These are phyloP conservation scores for Raphanus hybrid DNA, from an alignment of 441 rosid species.

Conservation along the genomic window DNA sequence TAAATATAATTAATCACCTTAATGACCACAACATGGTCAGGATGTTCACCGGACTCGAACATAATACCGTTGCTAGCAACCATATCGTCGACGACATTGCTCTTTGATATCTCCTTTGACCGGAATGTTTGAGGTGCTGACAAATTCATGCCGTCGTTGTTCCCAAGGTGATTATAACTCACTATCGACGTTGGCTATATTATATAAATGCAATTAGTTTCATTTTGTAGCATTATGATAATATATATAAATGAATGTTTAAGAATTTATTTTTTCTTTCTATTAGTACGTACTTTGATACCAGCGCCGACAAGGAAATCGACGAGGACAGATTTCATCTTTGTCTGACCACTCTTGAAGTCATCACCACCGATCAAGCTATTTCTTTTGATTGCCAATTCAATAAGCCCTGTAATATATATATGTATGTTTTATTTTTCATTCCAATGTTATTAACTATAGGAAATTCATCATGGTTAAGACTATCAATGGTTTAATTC, in stretches of 20 bases:
- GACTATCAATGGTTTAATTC: neutral
- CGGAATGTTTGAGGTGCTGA: constrained; percentile 95
- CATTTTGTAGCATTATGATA: constrained; percentile 11
- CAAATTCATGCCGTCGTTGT: constrained; percentile 94
- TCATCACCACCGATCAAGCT: constrained; percentile 80
- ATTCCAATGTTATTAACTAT: neutral
- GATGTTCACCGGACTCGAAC: constrained; percentile 88
- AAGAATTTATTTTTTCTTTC: neutral
- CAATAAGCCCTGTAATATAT: constrained; percentile 67
- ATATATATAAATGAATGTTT: neutral
- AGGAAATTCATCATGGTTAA: neutral
- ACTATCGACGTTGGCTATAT: constrained; percentile 88
- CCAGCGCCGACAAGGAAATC: constrained; percentile 97
- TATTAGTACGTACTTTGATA: constrained; percentile 62
- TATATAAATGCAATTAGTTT: neutral
- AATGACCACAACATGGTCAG: constrained; percentile 96
- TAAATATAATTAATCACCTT: constrained; percentile 53
- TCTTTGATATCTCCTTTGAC: constrained; percentile 92
- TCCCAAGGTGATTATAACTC: constrained; percentile 92
- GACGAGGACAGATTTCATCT: constrained; percentile 55
- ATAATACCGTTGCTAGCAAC: constrained; percentile 86
- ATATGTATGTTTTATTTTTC: neutral
- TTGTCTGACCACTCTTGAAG: too few relatives aligned
- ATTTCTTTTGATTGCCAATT: constrained; percentile 77
- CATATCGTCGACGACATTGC: constrained; percentile 96